Conservation (phyloP, 345 rosid genomes). For the Psidium friedrichsthalianum region DNA sequence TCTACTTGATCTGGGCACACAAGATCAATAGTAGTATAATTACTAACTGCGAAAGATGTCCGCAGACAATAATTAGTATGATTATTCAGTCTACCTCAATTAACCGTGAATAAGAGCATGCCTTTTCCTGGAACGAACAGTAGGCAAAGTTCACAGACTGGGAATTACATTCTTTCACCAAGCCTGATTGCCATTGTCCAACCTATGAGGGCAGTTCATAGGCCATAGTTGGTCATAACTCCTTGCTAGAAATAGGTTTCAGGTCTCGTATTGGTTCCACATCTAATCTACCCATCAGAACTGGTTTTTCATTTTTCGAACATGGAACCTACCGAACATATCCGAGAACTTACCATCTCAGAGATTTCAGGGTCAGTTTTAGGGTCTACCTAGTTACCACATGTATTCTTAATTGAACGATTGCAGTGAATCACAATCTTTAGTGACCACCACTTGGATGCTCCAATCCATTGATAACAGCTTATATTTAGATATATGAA, state of each 20-base stretch:
- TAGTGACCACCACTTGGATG: too few species aligned
- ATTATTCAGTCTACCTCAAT: background rate
- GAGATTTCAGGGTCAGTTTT: too few species aligned
- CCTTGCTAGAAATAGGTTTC: background rate
- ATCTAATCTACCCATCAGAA: too few species aligned
- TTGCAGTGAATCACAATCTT: too few species aligned
- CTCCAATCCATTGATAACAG: too few species aligned
- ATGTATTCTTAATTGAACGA: too few species aligned
- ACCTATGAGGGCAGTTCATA: background rate
- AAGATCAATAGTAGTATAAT: background rate
- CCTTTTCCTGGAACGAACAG: background rate
- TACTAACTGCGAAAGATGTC: background rate
- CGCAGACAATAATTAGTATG: background rate
- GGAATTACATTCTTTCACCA: background rate
- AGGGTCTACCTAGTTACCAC: too few species aligned
- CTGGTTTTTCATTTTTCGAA: too few species aligned
- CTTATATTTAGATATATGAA: too few species aligned
- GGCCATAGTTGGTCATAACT: background rate
- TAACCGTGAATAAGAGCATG: background rate
- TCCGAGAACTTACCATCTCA: too few species aligned
- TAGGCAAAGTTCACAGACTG: background rate
- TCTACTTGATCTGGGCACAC: background rate
- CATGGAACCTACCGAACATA: too few species aligned
- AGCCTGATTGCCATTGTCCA: background rate
- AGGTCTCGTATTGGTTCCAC: too few species aligned